Conservation (phyloP, 2,329 filamentous ascomycete genomes). For the Cladosporium halotolerans region DNA sequence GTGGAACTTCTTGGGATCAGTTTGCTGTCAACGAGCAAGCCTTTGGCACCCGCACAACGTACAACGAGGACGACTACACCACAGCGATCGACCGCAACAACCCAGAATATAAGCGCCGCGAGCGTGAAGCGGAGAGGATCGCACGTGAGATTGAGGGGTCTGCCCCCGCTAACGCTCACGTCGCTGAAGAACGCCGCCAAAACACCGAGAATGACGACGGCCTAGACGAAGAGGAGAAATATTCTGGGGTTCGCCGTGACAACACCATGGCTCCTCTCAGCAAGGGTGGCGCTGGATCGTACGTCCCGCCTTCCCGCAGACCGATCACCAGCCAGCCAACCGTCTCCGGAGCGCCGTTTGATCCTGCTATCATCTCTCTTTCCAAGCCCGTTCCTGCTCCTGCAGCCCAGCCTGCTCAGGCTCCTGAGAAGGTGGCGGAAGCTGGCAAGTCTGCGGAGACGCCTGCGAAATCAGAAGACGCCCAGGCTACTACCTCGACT, state of each 20-base stretch:
- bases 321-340: conserved; percentile 69
- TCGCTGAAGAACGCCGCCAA: conserved; percentile 76
- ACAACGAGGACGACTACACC: conserved; percentile 92
- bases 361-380: conserved; percentile 84
- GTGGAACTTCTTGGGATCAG: conserved; percentile 68
- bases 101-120: conserved; percentile 71
- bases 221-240: conserved; percentile 90
- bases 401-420: neutral
- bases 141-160: conserved; percentile 85
- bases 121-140: conserved; percentile 73
- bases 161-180: conserved; percentile 67
- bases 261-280: conserved; percentile 56
- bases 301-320: conserved; percentile 83
- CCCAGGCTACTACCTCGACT: neutral
- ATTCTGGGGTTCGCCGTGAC: conserved; percentile 79
- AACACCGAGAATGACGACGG: conserved; percentile 60
- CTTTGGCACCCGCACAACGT: conserved; percentile 83
- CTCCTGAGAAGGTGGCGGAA: conserved; percentile 14
- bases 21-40: conserved; percentile 83
- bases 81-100: conserved; percentile 80
- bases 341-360: conserved; percentile 69
- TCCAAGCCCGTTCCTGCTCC: conserved; percentile 40
- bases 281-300: conserved; percentile 61
- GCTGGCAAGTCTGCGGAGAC: conserved; percentile 10
- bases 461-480: conserved; percentile 14